These are phyloP conservation scores for Hypoxylon sp. DNA, from an alignment of 2,329 filamentous ascomycete genomes.

Conservation along the genomic window DNA sequence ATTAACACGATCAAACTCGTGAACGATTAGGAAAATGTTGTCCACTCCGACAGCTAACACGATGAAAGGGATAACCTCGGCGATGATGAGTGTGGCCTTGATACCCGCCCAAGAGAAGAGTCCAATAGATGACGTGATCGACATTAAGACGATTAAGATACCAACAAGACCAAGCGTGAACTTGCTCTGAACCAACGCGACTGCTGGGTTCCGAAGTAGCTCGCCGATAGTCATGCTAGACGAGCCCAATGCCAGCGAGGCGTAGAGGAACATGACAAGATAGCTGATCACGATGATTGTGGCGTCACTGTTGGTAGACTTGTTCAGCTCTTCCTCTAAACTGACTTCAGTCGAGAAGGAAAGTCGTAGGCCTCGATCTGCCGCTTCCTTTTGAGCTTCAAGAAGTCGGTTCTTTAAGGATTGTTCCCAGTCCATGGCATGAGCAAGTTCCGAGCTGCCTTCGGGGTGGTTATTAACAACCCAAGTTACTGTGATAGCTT, in stretches of 20 bases:
- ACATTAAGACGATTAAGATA: constrained; percentile 97
- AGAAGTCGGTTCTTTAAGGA: constrained; percentile 80
- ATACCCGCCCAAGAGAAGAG: constrained; percentile 92
- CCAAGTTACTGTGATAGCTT: constrained; percentile 92
- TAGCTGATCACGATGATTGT: constrained; percentile 98
- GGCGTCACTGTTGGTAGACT: constrained; percentile 97
- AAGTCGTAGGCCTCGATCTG: constrained; percentile 80
- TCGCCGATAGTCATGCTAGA: constrained; percentile 83
- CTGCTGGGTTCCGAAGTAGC: constrained; percentile 83
- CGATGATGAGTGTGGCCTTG: constrained; percentile 97
- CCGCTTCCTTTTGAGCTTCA: constrained; percentile 84
- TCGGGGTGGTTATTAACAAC: constrained; percentile 89
- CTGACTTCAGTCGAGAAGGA: constrained; percentile 98
- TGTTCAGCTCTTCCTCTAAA: constrained; percentile 94
- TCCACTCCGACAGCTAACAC: constrained; percentile 97
- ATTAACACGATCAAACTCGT: constrained; percentile 97
- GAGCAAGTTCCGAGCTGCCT: constrained; percentile 75
- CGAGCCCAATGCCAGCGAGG: constrained; percentile 90
- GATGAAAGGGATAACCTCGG: constrained; percentile 97
- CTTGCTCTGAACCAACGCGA: constrained; percentile 93
- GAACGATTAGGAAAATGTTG: constrained; percentile 98
- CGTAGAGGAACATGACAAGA: constrained; percentile 98
- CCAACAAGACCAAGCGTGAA: constrained; percentile 95
- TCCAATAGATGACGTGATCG: constrained; percentile 93
- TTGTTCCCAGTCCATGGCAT: constrained; percentile 90